Evolutionary conservation across 73 alveolate species (phyloP), one percentile per base, ranked within the genome.

Genomic region (Stentor coeruleus): DNA sequence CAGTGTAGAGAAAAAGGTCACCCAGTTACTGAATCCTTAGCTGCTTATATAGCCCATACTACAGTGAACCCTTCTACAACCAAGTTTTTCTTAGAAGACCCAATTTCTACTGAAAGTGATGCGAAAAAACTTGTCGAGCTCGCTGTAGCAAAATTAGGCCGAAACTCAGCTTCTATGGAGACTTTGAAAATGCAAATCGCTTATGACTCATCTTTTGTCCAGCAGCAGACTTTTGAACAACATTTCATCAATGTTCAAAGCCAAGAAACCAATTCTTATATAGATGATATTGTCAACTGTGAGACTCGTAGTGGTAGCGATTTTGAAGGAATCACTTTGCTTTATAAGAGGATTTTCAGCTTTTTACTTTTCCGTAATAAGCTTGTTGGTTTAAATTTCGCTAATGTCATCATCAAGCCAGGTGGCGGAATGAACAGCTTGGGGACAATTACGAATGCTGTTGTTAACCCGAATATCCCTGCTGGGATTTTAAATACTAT

Each of bases 21-120:
- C 60, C 98, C 97, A 6, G 97, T 94, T 35, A 91, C 99, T 1
- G 99, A 94, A 82, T 84, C 99, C 20, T 90, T 93, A 15, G 99
- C 99, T n/a, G 97, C 99, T 3, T 93, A 86, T 83, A 96, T 95
- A 26, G 97, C 99, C 31, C 88, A 89, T 35, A 95, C 98, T 3
- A 85, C 91, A 60, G 85, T 89, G 59, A 95, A 95, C 79, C 92
- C 88, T 59, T 86, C 92, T 88, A 93, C 84, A 37, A 31, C 42
- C 37, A 37, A 35, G 55, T 14, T 42, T 26, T 59, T 76, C 57
- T 38, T 39, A 38, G 81, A 60, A 41, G 39, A 59, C 3, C 31
- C 57, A 49, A 58, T 83, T 11, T 3, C 35, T 4, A 49, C 3
- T 3, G 74, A 85, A 94, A 87, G 75, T 88, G 93, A 35, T 88